These are phyloP conservation scores for Colletotrichum camelliae DNA, from an alignment of 2,329 filamentous ascomycete species.

Conservation along the genomic window DNA sequence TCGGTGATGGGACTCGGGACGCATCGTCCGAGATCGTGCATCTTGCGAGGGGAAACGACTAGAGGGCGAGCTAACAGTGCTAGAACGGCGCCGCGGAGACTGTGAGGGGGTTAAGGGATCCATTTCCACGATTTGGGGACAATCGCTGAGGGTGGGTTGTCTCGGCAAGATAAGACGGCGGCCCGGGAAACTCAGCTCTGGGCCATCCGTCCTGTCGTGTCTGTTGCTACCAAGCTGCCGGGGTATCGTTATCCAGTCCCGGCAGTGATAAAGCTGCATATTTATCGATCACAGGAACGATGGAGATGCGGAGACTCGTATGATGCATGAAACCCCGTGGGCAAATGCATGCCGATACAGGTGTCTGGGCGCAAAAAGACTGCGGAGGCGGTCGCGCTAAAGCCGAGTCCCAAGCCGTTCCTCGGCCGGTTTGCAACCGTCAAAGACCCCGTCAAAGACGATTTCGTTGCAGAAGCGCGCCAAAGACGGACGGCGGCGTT, in stretches of 20 bases:
- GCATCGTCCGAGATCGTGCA: background rate
- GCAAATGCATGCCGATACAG: background rate
- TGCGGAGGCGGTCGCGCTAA: background rate
- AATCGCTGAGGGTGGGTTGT: background rate
- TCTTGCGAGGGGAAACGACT: background rate
- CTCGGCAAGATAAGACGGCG: slow-evolving; percentile 11
- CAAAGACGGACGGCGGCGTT: background rate
- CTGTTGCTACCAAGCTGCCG: background rate
- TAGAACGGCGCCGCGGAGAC: slow-evolving; percentile 9
- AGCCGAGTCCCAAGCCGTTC: background rate
- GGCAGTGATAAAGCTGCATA: background rate
- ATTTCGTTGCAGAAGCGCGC: background rate
- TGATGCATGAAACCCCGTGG: background rate
- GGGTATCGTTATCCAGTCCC: background rate
- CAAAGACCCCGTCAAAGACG: background rate
- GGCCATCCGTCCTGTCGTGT: background rate
- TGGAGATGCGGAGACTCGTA: background rate
- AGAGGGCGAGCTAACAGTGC: slow-evolving; percentile 6
- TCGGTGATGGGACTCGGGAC: background rate
- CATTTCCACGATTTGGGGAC: background rate
- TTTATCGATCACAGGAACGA: background rate
- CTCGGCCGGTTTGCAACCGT: background rate
- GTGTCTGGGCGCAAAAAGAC: background rate
- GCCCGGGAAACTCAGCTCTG: background rate
- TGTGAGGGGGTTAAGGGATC: background rate